Percentiles rank a stretch among this genome's conserved stretches.
phyloP scores from a whole-genome alignment of 371 early-diverging fungal species.

The Zancudomyces culisetae region DNA sequence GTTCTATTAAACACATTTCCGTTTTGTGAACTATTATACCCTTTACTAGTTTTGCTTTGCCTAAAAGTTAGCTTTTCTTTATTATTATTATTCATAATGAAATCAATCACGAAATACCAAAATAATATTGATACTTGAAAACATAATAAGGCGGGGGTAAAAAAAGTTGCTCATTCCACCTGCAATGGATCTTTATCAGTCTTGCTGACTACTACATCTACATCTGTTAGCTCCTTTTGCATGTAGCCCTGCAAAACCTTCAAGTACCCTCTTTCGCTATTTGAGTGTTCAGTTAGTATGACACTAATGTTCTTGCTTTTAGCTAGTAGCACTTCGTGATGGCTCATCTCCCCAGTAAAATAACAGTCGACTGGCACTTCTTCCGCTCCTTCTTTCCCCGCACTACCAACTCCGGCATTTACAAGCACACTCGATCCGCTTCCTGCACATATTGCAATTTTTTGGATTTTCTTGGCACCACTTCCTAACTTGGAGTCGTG shows the following conservation, averaged over 20 bases:
- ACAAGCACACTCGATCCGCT: conserved; percentile 52
- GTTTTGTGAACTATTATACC: too few relatives aligned
- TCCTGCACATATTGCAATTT: conserved; percentile 89
- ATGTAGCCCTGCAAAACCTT: conserved; percentile 42
- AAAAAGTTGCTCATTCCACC: conserved; percentile 27
- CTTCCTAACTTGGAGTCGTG: conserved; percentile 17
- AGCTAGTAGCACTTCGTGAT: conserved; percentile 77
- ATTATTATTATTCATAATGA: too few relatives aligned
- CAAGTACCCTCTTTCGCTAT: conserved; percentile 89
- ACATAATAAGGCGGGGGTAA: not conserved
- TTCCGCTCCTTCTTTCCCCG: too few relatives aligned
- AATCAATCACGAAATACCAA: too few relatives aligned
- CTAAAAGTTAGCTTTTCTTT: too few relatives aligned
- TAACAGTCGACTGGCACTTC: too few relatives aligned
- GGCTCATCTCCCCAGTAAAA: conserved; percentile 90
- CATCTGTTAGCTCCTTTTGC: conserved; percentile 30
- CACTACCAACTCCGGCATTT: conserved; percentile 24
- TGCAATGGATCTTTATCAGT: conserved; percentile 49
- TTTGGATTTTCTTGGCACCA: conserved; percentile 27
- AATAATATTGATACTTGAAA: too few relatives aligned
- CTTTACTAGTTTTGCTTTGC: too few relatives aligned
- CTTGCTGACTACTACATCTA: conserved; percentile 41
- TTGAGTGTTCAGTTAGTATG: conserved; percentile 79
- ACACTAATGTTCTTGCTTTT: conserved; percentile 55
- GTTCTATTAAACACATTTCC: too few relatives aligned